Conservation (phyloP, 1,284 basidiomycete species). For the Phlebopus sp. region DNA sequence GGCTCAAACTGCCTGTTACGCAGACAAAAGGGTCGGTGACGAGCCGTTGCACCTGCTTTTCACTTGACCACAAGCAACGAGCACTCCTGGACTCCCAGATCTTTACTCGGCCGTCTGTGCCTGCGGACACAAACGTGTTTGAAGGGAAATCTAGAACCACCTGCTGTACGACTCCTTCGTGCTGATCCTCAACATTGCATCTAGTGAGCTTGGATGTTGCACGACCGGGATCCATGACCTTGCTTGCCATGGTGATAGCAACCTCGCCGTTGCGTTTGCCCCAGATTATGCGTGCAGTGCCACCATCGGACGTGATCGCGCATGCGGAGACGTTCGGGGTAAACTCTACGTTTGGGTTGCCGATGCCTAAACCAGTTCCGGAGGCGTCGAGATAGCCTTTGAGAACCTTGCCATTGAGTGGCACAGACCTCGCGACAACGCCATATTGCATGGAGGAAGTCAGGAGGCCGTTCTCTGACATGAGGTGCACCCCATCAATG, state of each 20-base stretch:
- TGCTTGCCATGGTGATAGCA: constrained; percentile 54
- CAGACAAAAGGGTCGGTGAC: constrained; percentile 48
- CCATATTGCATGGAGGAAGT: constrained; percentile 69
- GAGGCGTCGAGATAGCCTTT: constrained; percentile 73
- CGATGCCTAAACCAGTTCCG: constrained; percentile 62
- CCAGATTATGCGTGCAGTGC: constrained; percentile 73
- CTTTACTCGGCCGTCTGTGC: constrained; percentile 65
- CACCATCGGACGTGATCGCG: constrained; percentile 57
- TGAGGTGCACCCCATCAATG: constrained; percentile 55
- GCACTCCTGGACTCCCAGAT: constrained; percentile 63
- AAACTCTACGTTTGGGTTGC: constrained; percentile 79
- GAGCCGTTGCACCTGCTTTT: constrained; percentile 32
- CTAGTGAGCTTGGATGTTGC: constrained; percentile 45
- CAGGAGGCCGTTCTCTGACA: constrained; percentile 59
- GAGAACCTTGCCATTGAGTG: constrained; percentile 67
- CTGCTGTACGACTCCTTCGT: constrained; percentile 55
- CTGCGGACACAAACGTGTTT: constrained; percentile 49
- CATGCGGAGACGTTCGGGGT: constrained; percentile 64
- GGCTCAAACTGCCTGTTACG: constrained; percentile 42
- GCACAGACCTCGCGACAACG: constrained; percentile 71
- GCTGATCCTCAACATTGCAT: constrained; percentile 54
- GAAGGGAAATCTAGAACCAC: constrained; percentile 45
- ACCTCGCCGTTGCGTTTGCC: constrained; percentile 73
- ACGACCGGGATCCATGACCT: constrained; percentile 55
- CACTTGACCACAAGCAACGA: constrained; percentile 61